These are phyloP conservation scores for Fusarium coicis DNA, from an alignment of 2,329 filamentous ascomycete genomes.

Conservation along the genomic window DNA sequence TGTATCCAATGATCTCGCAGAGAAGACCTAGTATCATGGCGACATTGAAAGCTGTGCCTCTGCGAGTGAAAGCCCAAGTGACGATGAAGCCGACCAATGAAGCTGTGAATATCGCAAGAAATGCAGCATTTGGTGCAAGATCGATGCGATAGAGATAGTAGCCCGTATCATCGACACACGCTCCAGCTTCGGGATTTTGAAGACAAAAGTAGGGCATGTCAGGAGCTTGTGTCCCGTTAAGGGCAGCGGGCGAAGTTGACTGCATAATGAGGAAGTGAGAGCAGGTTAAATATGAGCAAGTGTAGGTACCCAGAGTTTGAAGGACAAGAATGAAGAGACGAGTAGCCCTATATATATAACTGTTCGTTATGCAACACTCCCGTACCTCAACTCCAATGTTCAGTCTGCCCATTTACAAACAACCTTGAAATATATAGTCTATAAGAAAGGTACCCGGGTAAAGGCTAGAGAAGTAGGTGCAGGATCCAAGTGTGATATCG, in stretches of 20 bases:
- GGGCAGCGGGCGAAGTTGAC: slow-evolving; percentile 25
- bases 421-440: neutral
- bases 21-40: slow-evolving; percentile 64
- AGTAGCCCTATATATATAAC: neutral
- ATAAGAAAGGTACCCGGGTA: neutral
- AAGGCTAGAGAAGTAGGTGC: neutral
- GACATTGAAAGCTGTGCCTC: slow-evolving; percentile 62
- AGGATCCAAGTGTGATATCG: neutral
- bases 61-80: slow-evolving; percentile 56
- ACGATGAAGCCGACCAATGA: slow-evolving; percentile 55
- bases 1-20: slow-evolving; percentile 69
- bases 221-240: slow-evolving; percentile 36
- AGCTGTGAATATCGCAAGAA: slow-evolving; percentile 60
- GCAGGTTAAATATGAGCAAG: neutral
- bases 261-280: slow-evolving; percentile 1
- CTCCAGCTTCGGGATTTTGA: slow-evolving; percentile 39
- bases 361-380: slow-evolving; percentile 2
- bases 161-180: slow-evolving; percentile 48
- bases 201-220: slow-evolving; percentile 42
- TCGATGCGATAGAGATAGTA: slow-evolving; percentile 64
- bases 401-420: neutral
- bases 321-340: neutral
- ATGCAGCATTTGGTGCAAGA: slow-evolving; percentile 62
- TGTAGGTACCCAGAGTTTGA: neutral
- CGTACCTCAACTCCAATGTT: neutral